phyloP scores from a whole-genome alignment of 805 yeast genomes.

The Ogataea nakhonphanomensis region DNA sequence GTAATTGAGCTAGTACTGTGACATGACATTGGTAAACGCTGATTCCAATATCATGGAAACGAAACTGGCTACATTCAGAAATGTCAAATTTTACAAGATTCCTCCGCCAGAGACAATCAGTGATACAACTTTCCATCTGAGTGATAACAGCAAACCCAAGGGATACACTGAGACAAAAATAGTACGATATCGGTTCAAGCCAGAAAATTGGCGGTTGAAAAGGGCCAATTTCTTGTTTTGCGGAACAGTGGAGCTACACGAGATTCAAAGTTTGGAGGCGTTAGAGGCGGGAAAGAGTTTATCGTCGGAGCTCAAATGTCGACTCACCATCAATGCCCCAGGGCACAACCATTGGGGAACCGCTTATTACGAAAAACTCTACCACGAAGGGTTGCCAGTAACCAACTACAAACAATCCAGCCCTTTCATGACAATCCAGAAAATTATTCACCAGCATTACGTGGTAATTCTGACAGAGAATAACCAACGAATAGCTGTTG shows the following conservation, averaged over 20 bases:
- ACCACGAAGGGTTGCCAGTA: constrained; percentile 12
- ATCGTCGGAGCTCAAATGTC: constrained; percentile 16
- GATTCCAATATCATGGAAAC: constrained; percentile 19
- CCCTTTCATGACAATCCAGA: constrained; percentile 22
- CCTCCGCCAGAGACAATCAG: constrained; percentile 21
- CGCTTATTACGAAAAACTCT: constrained; percentile 11
- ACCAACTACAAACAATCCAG: constrained; percentile 14
- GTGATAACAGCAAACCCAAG: constrained; percentile 3
- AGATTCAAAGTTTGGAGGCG: constrained; percentile 17
- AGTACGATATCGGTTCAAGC: constrained; percentile 17
- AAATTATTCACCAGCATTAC: constrained; percentile 21
- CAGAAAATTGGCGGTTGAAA: constrained; percentile 17
- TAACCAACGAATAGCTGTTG: constrained; percentile 20
- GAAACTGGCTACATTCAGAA: constrained; percentile 23
- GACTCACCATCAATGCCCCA: constrained; percentile 13
- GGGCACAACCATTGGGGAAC: constrained; percentile 17
- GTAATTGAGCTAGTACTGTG: not conserved
- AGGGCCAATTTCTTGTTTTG: constrained; percentile 19
- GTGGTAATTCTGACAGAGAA: constrained; percentile 20
- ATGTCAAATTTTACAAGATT: constrained; percentile 26
- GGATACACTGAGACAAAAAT: constrained; percentile 12
- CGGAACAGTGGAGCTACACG: constrained; percentile 24
- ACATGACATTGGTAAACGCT: constrained; percentile 17
- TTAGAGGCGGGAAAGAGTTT: constrained; percentile 18
- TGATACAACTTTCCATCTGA: constrained; percentile 9